These are phyloP conservation scores for Neurospora discreta DNA, from an alignment of 495 filamentous ascomycete species.

Conservation along the genomic window DNA sequence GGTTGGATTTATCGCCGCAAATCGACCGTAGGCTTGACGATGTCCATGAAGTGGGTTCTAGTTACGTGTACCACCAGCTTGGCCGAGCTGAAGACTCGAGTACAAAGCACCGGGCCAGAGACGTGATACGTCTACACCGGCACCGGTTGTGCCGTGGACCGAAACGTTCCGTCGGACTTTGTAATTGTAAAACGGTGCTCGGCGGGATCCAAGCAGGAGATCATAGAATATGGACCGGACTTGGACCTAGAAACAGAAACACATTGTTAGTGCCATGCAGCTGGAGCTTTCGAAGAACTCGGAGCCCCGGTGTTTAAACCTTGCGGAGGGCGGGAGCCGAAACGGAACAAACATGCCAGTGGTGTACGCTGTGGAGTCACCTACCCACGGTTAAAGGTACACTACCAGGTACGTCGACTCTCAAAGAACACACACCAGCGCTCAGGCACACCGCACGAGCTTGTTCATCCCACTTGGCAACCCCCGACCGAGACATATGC, in stretches of 20 bases:
- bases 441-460: neutral
- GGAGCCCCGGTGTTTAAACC: neutral
- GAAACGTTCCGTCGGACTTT: neutral
- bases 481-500: neutral
- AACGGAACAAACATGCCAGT: neutral
- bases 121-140: neutral
- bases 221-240: neutral
- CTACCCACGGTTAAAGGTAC: neutral
- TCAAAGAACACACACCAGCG: too few species aligned
- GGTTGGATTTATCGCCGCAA: constrained; percentile 1
- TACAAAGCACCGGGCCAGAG: neutral
- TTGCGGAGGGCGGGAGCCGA: neutral
- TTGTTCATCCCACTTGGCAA: neutral
- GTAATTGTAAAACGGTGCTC: neutral
- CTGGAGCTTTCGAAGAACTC: neutral
- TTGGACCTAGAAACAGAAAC: neutral
- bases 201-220: neutral
- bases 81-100: neutral
- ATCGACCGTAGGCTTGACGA: neutral
- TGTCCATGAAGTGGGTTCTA: constrained; percentile 7
- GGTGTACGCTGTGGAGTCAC: neutral
- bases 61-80: neutral
- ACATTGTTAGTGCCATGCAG: neutral
- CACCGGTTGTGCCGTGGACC: neutral
- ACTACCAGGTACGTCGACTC: neutral